phyloP scores from a whole-genome alignment of 352 stramenopile genomes.

The Phytophthora colocasiae region DNA sequence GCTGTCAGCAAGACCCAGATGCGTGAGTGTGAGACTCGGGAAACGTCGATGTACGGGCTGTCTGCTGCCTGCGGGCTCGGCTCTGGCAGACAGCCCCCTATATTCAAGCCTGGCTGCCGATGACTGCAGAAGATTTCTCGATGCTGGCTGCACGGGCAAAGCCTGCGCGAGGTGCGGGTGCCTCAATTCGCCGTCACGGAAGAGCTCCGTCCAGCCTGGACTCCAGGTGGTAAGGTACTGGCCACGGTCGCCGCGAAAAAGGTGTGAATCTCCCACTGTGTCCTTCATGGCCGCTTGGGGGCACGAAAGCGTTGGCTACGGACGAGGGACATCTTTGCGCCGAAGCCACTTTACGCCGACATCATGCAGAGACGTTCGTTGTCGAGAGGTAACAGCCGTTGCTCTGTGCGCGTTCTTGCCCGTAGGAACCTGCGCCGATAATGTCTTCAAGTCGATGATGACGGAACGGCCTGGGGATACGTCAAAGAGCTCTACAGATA shows the following conservation, averaged over 20 bases:
- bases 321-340: background rate
- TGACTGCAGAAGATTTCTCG: background rate
- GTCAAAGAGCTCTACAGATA: conserved; percentile 3
- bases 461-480: conserved; percentile 6
- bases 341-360: conserved; percentile 1
- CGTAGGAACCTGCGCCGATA: conserved; percentile 13
- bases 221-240: conserved; percentile 27
- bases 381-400: background rate
- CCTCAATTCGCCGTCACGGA: conserved; percentile 30
- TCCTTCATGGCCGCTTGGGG: background rate
- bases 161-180: conserved; percentile 14
- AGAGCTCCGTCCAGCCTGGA: conserved; percentile 2
- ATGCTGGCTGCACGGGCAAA: conserved; percentile 27
- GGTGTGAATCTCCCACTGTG: conserved; percentile 25
- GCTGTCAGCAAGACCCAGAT: conserved; percentile 11
- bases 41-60: conserved; percentile 10
- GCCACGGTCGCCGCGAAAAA: conserved; percentile 27
- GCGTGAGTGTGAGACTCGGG: conserved; percentile 1
- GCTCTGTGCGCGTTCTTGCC: conserved; percentile 13
- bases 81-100: conserved; percentile 26
- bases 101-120: conserved; percentile 1
- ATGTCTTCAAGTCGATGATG: conserved; percentile 10
- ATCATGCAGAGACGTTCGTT: background rate
- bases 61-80: conserved; percentile 16
- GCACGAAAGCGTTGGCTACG: conserved; percentile 21